Evolutionary conservation across 2,329 filamentous ascomycete genomes (phyloP).

Genomic region (Penicillium janthinellum): DNA sequence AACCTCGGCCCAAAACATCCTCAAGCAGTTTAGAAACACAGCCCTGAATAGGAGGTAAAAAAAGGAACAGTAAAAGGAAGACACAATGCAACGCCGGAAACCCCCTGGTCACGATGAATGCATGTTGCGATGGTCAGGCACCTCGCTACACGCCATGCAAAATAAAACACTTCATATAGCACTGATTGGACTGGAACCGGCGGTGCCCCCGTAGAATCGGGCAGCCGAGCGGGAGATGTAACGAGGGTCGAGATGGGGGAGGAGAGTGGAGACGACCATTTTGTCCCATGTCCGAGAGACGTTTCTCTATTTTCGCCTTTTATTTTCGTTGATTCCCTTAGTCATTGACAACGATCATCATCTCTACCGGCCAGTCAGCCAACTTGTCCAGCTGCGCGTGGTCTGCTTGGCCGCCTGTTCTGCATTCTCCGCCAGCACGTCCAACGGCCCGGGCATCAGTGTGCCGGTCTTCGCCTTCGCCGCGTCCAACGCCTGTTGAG

Average conservation of each 20-base stretch:
- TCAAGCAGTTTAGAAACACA: constrained; percentile 27
- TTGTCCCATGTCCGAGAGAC: neutral
- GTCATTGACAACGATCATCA: neutral
- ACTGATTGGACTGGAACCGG: neutral
- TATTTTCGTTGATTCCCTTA: neutral
- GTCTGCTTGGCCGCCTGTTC: constrained; percentile 39
- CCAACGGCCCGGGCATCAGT: constrained; percentile 33
- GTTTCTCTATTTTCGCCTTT: neutral
- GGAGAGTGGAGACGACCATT: neutral
- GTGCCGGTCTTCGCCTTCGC: constrained; percentile 26
- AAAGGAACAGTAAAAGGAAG: constrained; percentile 14
- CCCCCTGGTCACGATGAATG: constrained; percentile 31
- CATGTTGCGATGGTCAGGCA: constrained; percentile 21
- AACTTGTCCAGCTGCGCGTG: constrained; percentile 43
- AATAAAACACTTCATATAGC: constrained; percentile 13
- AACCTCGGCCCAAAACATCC: constrained; percentile 3
- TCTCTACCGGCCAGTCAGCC: constrained; percentile 41
- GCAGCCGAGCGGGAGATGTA: neutral
- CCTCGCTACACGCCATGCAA: constrained; percentile 27
- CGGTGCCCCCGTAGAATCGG: neutral
- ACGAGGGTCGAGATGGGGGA: neutral
- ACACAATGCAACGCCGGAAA: constrained; percentile 35
- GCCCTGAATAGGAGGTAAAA: constrained; percentile 10
- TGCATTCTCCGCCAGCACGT: constrained; percentile 40
- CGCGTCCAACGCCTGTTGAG: constrained; percentile 38